Percentiles rank a stretch among this genome's conserved stretches.
phyloP scores from a whole-genome alignment of 352 stramenopile species.

The Pythium dissotocum region DNA sequence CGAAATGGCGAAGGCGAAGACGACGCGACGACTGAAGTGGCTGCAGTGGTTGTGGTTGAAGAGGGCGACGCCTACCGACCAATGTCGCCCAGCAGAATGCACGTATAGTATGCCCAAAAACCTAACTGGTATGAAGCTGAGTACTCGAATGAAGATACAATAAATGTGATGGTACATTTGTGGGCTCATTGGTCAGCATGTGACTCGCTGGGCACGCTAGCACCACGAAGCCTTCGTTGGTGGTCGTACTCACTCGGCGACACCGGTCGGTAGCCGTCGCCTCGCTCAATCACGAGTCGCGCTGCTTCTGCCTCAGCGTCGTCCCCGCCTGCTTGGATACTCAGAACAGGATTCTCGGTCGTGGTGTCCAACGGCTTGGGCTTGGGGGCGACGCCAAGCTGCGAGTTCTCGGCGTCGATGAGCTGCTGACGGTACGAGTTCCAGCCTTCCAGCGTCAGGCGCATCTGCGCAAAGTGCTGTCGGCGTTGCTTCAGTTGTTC shows the following conservation, averaged over 20 bases:
- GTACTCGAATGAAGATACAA: slow-evolving; percentile 3
- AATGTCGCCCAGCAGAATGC: slow-evolving; percentile 44
- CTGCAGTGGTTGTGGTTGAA: slow-evolving; percentile 32
- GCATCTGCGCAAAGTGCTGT: slow-evolving; percentile 15
- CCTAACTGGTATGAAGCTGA: too few species aligned
- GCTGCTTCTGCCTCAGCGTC: neutral
- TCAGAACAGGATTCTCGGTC: neutral
- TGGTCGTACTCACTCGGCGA: slow-evolving; percentile 24
- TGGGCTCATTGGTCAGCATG: neutral
- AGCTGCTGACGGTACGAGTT: slow-evolving; percentile 19
- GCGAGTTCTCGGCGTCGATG: slow-evolving; percentile 21
- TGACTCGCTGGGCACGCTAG: neutral
- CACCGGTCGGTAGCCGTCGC: slow-evolving; percentile 15
- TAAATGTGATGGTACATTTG: neutral
- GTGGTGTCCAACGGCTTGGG: neutral
- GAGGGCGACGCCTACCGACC: slow-evolving; percentile 47
- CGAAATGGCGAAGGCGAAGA: neutral
- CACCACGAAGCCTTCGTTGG: slow-evolving; percentile 3
- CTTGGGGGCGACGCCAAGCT: neutral
- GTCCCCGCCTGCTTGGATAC: neutral
- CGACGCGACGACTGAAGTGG: neutral
- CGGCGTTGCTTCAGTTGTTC: slow-evolving; percentile 6
- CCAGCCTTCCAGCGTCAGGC: slow-evolving; percentile 19
- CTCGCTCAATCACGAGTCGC: slow-evolving; percentile 16
- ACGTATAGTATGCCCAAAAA: slow-evolving; percentile 12